phyloP scores from a whole-genome alignment of 78 protist genomes.

The Dictyostelium capitatum region DNA sequence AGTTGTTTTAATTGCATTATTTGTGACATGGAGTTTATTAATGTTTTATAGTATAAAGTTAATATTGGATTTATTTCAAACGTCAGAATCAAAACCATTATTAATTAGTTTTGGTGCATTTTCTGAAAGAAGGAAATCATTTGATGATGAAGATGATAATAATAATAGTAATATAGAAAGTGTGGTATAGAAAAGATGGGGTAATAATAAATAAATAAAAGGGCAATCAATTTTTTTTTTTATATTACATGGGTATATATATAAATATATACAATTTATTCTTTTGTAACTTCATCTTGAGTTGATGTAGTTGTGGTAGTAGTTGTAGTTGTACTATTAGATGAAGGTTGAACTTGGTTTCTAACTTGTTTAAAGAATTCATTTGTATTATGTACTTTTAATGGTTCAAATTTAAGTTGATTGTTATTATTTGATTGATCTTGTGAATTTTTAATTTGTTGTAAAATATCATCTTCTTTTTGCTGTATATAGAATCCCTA shows the following conservation, averaged over 20 bases:
- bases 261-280: not conserved
- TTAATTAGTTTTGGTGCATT: not conserved
- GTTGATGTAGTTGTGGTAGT: not conserved
- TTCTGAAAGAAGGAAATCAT: not conserved
- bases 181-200: not conserved
- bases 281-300: constrained; percentile 12
- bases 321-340: not conserved
- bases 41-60: constrained; percentile 65
- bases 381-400: constrained; percentile 60
- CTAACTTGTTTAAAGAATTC: constrained; percentile 64
- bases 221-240: not conserved
- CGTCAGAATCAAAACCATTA: not conserved
- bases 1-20: not conserved
- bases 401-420: constrained; percentile 47
- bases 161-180: not conserved
- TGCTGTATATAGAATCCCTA: constrained; percentile 56
- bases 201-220: not conserved
- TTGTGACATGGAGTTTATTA: constrained; percentile 44
- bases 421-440: not conserved
- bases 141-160: not conserved
- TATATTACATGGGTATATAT: not conserved
- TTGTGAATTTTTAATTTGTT: constrained; percentile 47
- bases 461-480: constrained; percentile 71
- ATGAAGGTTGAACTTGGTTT: constrained; percentile 19
- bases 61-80: constrained; percentile 44